Evolutionary conservation across 2,329 filamentous ascomycete species (phyloP).

Genomic region (Talaromyces islandicus): DNA sequence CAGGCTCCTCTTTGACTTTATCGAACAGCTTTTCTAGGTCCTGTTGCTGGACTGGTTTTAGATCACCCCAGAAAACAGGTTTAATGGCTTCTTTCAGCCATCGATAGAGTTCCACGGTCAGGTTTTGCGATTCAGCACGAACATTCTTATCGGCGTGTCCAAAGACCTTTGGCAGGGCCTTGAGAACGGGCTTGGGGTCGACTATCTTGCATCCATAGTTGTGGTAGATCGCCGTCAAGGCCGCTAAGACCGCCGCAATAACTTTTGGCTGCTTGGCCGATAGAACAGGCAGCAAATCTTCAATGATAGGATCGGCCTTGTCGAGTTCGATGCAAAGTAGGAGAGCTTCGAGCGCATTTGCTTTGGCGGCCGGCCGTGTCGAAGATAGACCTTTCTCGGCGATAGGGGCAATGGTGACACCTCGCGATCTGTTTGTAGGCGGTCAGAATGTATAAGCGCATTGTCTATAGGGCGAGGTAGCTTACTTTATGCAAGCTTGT

Average conservation of each 20-base stretch:
- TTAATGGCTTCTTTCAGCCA: constrained; percentile 99
- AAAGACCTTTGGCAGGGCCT: constrained; percentile 81
- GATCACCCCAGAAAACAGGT: constrained; percentile 89
- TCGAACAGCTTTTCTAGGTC: constrained; percentile 94
- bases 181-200: constrained; percentile 87
- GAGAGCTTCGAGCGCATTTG: constrained; percentile 77
- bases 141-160: constrained; percentile 98
- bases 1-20: constrained; percentile 77
- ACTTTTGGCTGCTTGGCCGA: constrained; percentile 90
- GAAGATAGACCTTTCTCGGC: constrained; percentile 88
- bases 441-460: not conserved
- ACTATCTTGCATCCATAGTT: constrained; percentile 92
- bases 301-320: constrained; percentile 74
- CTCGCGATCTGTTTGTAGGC: constrained; percentile 56
- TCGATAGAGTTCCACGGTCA: constrained; percentile 90
- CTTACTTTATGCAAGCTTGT: constrained; percentile 66
- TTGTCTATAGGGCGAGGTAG: not conserved
- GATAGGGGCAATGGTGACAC: constrained; percentile 67
- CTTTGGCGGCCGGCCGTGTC: constrained; percentile 81
- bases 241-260: constrained; percentile 67
- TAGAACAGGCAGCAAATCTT: constrained; percentile 78
- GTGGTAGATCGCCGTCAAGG: constrained; percentile 78
- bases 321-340: constrained; percentile 88
- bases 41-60: constrained; percentile 91
- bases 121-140: constrained; percentile 81